Percentiles rank a stretch among this genome's conserved stretches.
phyloP scores from a whole-genome alignment of 257 asterid species.

The Solanum appendiculatum region DNA sequence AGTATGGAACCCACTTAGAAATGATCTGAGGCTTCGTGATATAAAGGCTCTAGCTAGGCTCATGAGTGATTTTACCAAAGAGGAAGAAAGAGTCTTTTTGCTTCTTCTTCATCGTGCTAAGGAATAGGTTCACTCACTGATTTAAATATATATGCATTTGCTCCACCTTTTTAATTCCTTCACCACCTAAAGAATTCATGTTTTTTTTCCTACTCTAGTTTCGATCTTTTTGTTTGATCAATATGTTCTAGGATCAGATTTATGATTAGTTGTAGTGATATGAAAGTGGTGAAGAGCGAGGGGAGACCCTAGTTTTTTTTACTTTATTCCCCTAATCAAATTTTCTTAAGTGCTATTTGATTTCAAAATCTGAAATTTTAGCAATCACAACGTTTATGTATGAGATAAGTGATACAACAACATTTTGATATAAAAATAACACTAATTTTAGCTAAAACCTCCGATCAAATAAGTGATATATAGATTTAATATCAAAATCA shows the following conservation, averaged over 20 bases:
- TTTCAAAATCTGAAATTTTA: too few relatives aligned
- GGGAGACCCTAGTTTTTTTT: too few relatives aligned
- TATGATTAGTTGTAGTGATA: neutral
- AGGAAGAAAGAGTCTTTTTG: neutral
- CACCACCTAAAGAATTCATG: neutral
- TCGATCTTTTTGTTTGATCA: too few relatives aligned
- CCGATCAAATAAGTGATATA: neutral
- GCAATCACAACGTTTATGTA: neutral
- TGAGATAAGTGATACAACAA: neutral
- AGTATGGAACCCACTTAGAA: too few relatives aligned
- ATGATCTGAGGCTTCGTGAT: neutral
- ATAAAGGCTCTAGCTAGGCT: neutral
- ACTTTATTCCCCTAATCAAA: neutral
- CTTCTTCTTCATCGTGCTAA: too few relatives aligned
- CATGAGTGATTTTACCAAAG: neutral
- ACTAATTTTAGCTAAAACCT: neutral
- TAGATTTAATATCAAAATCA: neutral
- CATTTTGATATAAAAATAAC: neutral
- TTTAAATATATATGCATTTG: neutral
- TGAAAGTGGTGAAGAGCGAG: neutral
- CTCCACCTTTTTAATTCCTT: neutral
- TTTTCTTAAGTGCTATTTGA: too few relatives aligned
- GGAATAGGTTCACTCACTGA: too few relatives aligned
- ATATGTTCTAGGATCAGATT: too few relatives aligned
- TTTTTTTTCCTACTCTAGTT: neutral